Percentiles rank a stretch among this genome's conserved stretches.
Evolutionary conservation across 2,329 filamentous ascomycete genomes (phyloP).

Genomic region (Aureobasidium lini): DNA sequence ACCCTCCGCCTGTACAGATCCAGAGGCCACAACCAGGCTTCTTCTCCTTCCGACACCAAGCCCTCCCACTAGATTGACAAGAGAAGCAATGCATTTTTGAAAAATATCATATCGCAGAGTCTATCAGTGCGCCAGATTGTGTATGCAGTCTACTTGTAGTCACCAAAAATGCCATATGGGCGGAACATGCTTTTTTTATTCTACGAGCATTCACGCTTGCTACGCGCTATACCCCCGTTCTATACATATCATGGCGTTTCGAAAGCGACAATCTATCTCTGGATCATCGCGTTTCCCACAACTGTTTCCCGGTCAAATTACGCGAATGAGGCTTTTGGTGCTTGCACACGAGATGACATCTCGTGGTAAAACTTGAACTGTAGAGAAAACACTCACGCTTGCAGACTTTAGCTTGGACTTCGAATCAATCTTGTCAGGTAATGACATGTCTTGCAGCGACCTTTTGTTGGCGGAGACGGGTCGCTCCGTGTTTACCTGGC

Average conservation of each 20-base stretch:
- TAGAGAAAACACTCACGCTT: no score
- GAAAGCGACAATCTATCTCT: background rate
- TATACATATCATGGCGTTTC: background rate
- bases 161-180: background rate
- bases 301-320: no score
- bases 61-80: constrained; percentile 10
- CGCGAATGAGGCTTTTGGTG: no score
- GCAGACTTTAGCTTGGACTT: no score
- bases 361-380: no score
- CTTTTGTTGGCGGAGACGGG: no score
- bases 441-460: no score
- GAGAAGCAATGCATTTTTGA: constrained; percentile 6
- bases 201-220: background rate
- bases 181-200: background rate
- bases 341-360: no score
- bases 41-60: constrained; percentile 14
- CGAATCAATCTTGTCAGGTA: no score
- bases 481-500: no score
- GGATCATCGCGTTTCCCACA: no score
- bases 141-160: background rate
- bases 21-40: constrained; percentile 17
- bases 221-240: background rate
- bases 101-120: background rate
- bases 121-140: background rate
- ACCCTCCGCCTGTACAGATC: constrained; percentile 56